Base-by-base conservation (phyloP, 2,329 filamentous ascomycete species). In the Curvularia sp. region DNA sequence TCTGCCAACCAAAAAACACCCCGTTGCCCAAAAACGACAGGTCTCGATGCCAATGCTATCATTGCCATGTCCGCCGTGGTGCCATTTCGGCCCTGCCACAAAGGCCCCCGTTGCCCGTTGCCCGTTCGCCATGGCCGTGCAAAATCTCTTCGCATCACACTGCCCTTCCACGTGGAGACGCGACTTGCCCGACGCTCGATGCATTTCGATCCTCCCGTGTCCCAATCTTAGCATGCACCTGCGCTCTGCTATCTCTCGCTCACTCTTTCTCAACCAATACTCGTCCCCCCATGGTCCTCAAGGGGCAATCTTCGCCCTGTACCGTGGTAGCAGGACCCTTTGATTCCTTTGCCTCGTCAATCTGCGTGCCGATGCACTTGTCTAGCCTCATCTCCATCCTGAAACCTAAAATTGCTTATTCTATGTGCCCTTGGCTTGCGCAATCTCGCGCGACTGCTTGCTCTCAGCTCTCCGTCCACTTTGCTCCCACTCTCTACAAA, bases 381-480 rank as follows among this genome's bases (percentile, higher is more conserved):
- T 19, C 30, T 23, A 41, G 21, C 23, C 9, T 7, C 21, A 36
- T 36, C 32, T n/a, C 32, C 32, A 36, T 30, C 8, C 12, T 30
- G 19, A 57, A 57, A 53, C 36, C 34, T 41, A 57, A 57, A 36
- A 38, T 45, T 57, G 23, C 43, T 57, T 57, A 23, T 57, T 36
- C 28, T n/a, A 38, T 46, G 23, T 28, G 32, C 21, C 21, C 19
- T 25, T 13, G 28, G 12, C 43, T 48, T 23, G 27, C 41, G 28
- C 55, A 48, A 45, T 43, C 15, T 32, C 32, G 25, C 32, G 25
- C n/a, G 13, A 30, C 21, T 15, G 38, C 19, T 1, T 13, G 10
- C 47, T 51, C 19, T 15, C 30, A 38, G 27, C 30, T 23, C 12
- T 3, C 30, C 15, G 38, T 13, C 45, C 38, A 47, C 38, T 42